phyloP scores from a whole-genome alignment of 2,329 filamentous ascomycete species.

The Conoideocrella luteorostrata region DNA sequence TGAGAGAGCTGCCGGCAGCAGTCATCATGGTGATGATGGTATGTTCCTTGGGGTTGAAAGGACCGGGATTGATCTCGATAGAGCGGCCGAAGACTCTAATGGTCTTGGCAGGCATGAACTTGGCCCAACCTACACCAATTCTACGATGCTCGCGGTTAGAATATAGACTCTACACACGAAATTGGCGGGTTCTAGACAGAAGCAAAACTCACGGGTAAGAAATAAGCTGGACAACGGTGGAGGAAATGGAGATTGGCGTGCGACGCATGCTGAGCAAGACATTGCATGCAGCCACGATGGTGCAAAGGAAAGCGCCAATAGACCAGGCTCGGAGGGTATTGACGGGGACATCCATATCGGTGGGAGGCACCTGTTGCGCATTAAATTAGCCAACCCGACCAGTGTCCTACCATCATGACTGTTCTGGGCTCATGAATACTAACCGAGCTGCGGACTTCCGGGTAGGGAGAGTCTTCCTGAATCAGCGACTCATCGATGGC shows the following conservation, averaged over 20 bases:
- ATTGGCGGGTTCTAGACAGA: too few relatives aligned
- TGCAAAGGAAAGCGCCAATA: slow-evolving; percentile 52
- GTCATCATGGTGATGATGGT: slow-evolving; percentile 43
- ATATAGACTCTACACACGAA: background rate
- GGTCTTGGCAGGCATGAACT: slow-evolving; percentile 22
- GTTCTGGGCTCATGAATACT: background rate
- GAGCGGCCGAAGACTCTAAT: slow-evolving; percentile 25
- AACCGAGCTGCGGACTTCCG: slow-evolving; percentile 21
- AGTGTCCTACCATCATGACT: too few relatives aligned
- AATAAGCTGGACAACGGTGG: slow-evolving; percentile 49
- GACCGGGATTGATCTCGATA: slow-evolving; percentile 32
- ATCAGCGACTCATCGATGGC: slow-evolving; percentile 40
- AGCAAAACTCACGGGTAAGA: slow-evolving; percentile 36
- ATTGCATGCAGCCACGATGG: slow-evolving; percentile 50
- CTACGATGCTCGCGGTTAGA: slow-evolving; percentile 6
- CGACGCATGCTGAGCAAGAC: slow-evolving; percentile 44
- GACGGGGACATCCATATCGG: slow-evolving; percentile 45
- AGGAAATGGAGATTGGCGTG: slow-evolving; percentile 44
- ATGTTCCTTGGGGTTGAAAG: slow-evolving; percentile 42
- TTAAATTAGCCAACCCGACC: background rate
- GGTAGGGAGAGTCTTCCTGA: slow-evolving; percentile 43
- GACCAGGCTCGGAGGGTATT: slow-evolving; percentile 56
- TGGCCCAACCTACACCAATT: slow-evolving; percentile 27
- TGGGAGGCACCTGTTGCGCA: slow-evolving; percentile 25
- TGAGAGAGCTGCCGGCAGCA: slow-evolving; percentile 26